Base-by-base conservation (phyloP, 805 yeast genomes). In the Kregervanrija delftensis region DNA sequence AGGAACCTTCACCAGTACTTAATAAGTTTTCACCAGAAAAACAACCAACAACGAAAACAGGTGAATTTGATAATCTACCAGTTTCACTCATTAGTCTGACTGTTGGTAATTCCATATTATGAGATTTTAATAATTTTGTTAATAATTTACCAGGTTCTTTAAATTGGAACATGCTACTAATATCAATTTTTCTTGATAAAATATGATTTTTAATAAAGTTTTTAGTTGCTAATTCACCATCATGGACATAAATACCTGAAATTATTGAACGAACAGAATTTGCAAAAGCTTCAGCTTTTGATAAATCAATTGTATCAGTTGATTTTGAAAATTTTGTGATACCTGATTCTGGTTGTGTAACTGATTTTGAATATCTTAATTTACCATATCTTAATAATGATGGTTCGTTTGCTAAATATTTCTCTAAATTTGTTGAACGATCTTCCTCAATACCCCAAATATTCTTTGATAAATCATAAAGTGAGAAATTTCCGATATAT, bases 1-100 rank as follows among this genome's bases (percentile, higher is more conserved):
- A 85, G 6, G 95, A 72, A 33, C 98, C 99, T 59, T 85, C 88
- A 36, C 96, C 96, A 65, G 93, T 97, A 42, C 97, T 96, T 44
- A 93, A 71, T 65, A 87, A 81, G 51, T 79, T 79, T 11, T 73
- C 72, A 33, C 96, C 98, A 46, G 85, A 73, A 64, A 89, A 93
- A 1, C 87, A 93, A 41, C 96, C 98, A 32, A 91, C 95, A 11
- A 91, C 84, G 55, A 78, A 93, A 34, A 89, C 83, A 17, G 99
- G 95, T 39, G 85, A 79, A 47, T 77, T 74, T 3, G 96, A 79
- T 56, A 73, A 70, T 65, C 99, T 78, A 63, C 99, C 99, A 30
- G 96, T 85, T 66, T 93, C 99, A 32, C 96, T 90, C 45, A 93
- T 69, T 47, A 93, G 73, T 60, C 95, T 80, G 39, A 89, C 81